Base-by-base conservation (phyloP, 176 grass and related monocot genomes). In the Oryza coarctata region DNA sequence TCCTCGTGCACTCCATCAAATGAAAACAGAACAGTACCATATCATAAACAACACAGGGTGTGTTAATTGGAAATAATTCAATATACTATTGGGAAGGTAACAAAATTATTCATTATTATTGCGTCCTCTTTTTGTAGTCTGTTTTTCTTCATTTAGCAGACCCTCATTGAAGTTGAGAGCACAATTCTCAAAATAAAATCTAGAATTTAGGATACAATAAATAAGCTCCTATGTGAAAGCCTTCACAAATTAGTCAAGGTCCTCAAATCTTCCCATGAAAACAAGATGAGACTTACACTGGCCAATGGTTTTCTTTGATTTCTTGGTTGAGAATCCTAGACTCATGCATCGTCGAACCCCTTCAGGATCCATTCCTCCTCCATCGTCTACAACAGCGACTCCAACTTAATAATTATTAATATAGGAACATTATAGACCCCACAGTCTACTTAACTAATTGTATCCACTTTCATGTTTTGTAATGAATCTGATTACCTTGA, bases 311-410 rank as follows among this genome's bases (percentile, higher is more conserved):
- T 90, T 94, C 58, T 98, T 98, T 86, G 95, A 94, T 44, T 86
- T 98, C 84, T 98, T 98, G 43, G 88, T 91, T 88, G 95, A 98
- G 63, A 98, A 98, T 64, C 95, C 95, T 73, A 98, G 75, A 63
- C 95, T 98, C 95, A 98, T 98, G 75, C 95, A 98, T 79, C 17
- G 88, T 12, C 95, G 86, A 70, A 94, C 84, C 60, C 92, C 95
- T 88, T 98, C 92, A 18, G 92, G 90, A 83, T 98, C 92, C 95
- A 98, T 98, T 25, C 95, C 95, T 22, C 90, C 95, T 88, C 95
- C 95, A 91, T 98, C 90, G 61, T 98, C 95, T 98, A 75, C 84
- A 82, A 90, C 3, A 57, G 20, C 2, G 73, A 15, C 28, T 29
- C 72, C 77, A 43, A 33, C 31, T 76, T 55, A 76, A 27, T 64